Evolutionary conservation across 225 moss, liverwort and hornwort species (phyloP).

Genomic region (Pseudoscleropodium purum): DNA sequence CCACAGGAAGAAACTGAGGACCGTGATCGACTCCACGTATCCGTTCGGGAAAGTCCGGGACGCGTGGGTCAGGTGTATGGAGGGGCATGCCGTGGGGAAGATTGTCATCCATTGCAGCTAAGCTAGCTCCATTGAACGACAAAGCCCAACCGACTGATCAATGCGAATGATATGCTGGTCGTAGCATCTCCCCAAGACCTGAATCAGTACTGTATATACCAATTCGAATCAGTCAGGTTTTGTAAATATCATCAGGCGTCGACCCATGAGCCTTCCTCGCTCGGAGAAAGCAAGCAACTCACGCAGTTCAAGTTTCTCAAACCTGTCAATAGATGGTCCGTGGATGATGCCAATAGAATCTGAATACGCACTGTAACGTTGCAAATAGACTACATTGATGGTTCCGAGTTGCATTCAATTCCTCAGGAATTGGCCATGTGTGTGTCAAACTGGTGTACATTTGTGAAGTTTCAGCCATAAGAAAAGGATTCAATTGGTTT

Average conservation of each 20-base stretch:
- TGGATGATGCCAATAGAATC: not conserved
- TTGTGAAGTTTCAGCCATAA: too few relatives aligned
- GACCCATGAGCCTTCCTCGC: not conserved
- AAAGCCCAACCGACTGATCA: not conserved
- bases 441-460: not conserved
- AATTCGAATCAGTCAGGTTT: not conserved
- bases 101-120: conserved; percentile 31
- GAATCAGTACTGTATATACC: not conserved
- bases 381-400: not conserved
- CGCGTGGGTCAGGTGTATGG: conserved; percentile 49
- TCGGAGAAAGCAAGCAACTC: not conserved
- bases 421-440: not conserved
- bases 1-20: conserved; percentile 34
- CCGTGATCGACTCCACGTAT: conserved; percentile 44
- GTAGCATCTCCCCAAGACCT: too few relatives aligned
- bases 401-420: not conserved
- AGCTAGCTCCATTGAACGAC: not conserved
- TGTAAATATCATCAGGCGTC: not conserved
- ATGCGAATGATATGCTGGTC: not conserved
- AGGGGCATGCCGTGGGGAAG: conserved; percentile 61
- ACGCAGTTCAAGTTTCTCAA: not conserved
- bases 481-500: not conserved
- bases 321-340: not conserved
- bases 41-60: conserved; percentile 23
- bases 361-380: not conserved